These are phyloP conservation scores for Fallopia convolvulus DNA, from an alignment of 148 eudicot species.

Conservation along the genomic window DNA sequence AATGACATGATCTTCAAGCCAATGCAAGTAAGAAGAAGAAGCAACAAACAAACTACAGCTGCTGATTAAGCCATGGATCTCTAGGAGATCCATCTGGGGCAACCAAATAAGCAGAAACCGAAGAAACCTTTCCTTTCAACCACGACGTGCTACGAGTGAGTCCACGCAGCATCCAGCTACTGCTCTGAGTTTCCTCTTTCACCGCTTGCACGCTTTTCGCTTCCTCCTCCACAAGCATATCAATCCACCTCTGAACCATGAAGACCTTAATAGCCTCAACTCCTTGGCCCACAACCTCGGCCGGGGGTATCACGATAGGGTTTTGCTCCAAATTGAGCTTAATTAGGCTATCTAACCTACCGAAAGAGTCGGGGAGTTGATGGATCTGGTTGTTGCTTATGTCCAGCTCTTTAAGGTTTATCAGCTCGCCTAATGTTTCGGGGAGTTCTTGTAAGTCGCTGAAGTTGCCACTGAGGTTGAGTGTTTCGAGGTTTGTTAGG, in stretches of 20 bases:
- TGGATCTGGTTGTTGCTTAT: conserved; percentile 92
- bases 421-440: conserved; percentile 52
- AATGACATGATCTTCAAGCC: neutral
- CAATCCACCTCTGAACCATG: conserved; percentile 70
- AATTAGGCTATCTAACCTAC: conserved; percentile 52
- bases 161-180: conserved; percentile 62
- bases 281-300: conserved; percentile 56
- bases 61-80: conserved; percentile 65
- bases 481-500: conserved; percentile 54
- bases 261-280: conserved; percentile 57
- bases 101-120: conserved; percentile 56
- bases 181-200: conserved; percentile 30
- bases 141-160: conserved; percentile 25
- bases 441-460: conserved; percentile 84
- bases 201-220: conserved; percentile 34
- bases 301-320: conserved; percentile 70
- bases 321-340: conserved; percentile 77
- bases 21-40: neutral
- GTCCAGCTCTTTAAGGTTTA: conserved; percentile 69
- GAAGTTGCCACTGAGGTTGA: conserved; percentile 78
- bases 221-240: conserved; percentile 60
- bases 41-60: conserved; percentile 22
- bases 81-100: conserved; percentile 21
- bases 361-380: conserved; percentile 68
- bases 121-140: conserved; percentile 41